phyloP scores from a whole-genome alignment of 192 early-diverging fungal genomes.

The Backusella macrospora region DNA sequence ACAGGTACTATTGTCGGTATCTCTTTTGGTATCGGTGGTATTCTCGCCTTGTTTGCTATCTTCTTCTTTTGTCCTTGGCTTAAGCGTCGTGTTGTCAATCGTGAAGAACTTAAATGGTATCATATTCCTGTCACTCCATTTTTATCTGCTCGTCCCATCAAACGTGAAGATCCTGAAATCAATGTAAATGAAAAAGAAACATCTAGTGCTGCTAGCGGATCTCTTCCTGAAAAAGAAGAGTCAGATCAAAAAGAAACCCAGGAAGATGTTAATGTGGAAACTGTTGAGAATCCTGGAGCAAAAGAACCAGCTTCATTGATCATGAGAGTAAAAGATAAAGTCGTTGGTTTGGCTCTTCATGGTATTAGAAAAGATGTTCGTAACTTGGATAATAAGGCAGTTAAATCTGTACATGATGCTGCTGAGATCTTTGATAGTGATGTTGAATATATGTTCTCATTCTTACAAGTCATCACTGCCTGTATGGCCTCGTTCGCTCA shows the following conservation, averaged over 20 bases:
- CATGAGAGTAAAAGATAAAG: conserved; percentile 27
- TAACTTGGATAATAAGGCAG: conserved; percentile 49
- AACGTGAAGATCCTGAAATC: conserved; percentile 26
- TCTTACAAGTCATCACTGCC: conserved; percentile 81
- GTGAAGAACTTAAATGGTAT: conserved; percentile 75
- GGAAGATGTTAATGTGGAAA: neutral
- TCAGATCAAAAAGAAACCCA: conserved; percentile 25
- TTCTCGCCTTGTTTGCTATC: conserved; percentile 56
- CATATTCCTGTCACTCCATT: conserved; percentile 65
- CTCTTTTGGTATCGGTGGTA: conserved; percentile 60
- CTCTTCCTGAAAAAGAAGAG: conserved; percentile 18
- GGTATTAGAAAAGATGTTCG: conserved; percentile 56
- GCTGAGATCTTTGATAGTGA: conserved; percentile 71
- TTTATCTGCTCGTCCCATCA: conserved; percentile 53
- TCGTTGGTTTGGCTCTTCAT: conserved; percentile 28
- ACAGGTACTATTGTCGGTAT: conserved; percentile 63
- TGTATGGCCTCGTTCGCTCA: conserved; percentile 84
- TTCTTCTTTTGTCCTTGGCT: conserved; percentile 73
- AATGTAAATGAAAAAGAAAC: conserved; percentile 24
- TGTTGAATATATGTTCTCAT: conserved; percentile 81
- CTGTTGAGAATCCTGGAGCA: conserved; percentile 20
- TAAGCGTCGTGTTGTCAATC: conserved; percentile 60
- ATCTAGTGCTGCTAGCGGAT: conserved; percentile 25
- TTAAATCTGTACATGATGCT: conserved; percentile 58
- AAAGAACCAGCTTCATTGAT: neutral